These are phyloP conservation scores for carrot (Daucus carota) DNA, from an alignment of 129 eudicot species.

Conservation along the genomic window DH1_v3.0 NC_030381.2:51193001-51193500, in stretches of 20 bases:
- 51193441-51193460: conserved; percentile 15
- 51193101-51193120: conserved; percentile 94
- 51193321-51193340: conserved; percentile 90
- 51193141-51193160: conserved; percentile 98
- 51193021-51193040: background rate
- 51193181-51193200: conserved; percentile 69
- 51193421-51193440: background rate
- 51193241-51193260: background rate
- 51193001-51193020: background rate
- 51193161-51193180: conserved; percentile 80
- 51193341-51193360: conserved; percentile 78
- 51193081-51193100: conserved; percentile 75
- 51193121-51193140: conserved; percentile 98
- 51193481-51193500: conserved; percentile 12
- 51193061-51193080: conserved; percentile 60
- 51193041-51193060: background rate
- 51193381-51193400: conserved; percentile 46
- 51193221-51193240: background rate
- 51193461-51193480: background rate
- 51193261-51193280: conserved; percentile 24
- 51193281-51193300: conserved; percentile 70
- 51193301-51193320: conserved; percentile 74
- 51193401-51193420: conserved; percentile 41
- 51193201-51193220: background rate
- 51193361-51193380: conserved; percentile 47